Base-by-base conservation (phyloP, 2,329 filamentous ascomycete genomes). In the Epichloe amarillans region DNA sequence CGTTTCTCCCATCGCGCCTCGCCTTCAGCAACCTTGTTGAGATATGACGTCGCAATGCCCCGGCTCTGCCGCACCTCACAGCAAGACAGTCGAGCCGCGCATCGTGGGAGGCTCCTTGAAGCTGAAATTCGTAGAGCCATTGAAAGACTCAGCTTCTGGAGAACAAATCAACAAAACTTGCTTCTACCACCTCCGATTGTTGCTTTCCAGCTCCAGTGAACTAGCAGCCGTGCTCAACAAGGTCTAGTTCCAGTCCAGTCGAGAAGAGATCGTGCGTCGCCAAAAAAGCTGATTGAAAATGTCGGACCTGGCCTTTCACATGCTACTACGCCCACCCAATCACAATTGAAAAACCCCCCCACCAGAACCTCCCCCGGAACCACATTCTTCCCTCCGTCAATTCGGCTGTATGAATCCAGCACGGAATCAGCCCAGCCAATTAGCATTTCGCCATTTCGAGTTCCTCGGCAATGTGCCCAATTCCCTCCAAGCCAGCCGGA, bases 401-500 rank as follows among this genome's bases (percentile, higher is more conserved):
- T 50, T 57, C 59, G 60, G 57, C 52, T 55, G 55, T 57, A 59
- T 59, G 60, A 54, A 55, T 57, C 56, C 37, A 23, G 50, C 50
- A 54, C 57, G 61, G 60, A 56, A 61, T 48, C 49, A 36, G 36
- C 11, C 39, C 54, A 61, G 53, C 73, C 73, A 76, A 76, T 76
- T 64, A 70, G 51, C 58, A 53, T 57, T 53, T 57, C 61, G 56
- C 59, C 64, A 72, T 69, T 75, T 72, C 64, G 56, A 66, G 64
- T 69, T 70, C 71, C 73, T 76, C 73, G 74, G 74, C 71, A 75
- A 75, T 73, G 51, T 53, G 50, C 56, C 54, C 57, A 54, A 55
- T 56, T 57, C 57, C 51, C 5, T 23, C 23, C 30, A 46, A 48
- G 26, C 36, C 39, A 36, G 21, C 21, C 21, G 4, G 21, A 21